Base-by-base conservation (phyloP, 2,329 filamentous ascomycete species). In the Fusarium miscanthi region DNA sequence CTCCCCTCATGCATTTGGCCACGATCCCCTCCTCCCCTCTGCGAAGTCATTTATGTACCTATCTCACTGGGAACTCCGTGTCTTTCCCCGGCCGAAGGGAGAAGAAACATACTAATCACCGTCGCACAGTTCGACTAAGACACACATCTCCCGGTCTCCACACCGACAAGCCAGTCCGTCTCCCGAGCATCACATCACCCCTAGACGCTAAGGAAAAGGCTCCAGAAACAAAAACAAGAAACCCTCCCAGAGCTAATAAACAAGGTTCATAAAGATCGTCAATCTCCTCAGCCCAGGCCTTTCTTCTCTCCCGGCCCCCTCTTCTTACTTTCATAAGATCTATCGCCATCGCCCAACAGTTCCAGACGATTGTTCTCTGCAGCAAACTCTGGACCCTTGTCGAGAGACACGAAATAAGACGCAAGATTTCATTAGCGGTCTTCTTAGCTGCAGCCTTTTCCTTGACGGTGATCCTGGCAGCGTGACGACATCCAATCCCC, bases 221-320 rank as follows among this genome's bases (percentile, higher is more conserved):
- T 70, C 59, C 66, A 66, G 54, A 65, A 66, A 70, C 54, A 63
- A 71, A 71, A 71, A 71, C 69, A 71, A 71, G 69, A 70, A 70
- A 54, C 58, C 56, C 45, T 30, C 57, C 53, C 45, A 67, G 56
- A 70, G 45, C 62, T 59, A 45, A 51, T 35, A 30, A 59, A 63
- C 67, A 63, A 71, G 62, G 57, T 56, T 58, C 51, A 62, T 48
- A 71, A 63, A 42, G 63, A 71, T 71, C 51, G 63, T 54, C 69
- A 72, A 61, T 72, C 56, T 58, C 68, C 54, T 59, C 35, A 33
- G 31, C 48, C 63, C 57, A 42, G 3, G 16, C 40, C 33, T 61
- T 46, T 40, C 21, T 46, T 52, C 46, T 52, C 38, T 58, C 40
- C 33, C 21, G 27, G 59, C n/a, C 58, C 37, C 59, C 64, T 59